Evolutionary conservation across 176 grass and related monocot species (phyloP).

Genomic region (Carex pumila): DNA sequence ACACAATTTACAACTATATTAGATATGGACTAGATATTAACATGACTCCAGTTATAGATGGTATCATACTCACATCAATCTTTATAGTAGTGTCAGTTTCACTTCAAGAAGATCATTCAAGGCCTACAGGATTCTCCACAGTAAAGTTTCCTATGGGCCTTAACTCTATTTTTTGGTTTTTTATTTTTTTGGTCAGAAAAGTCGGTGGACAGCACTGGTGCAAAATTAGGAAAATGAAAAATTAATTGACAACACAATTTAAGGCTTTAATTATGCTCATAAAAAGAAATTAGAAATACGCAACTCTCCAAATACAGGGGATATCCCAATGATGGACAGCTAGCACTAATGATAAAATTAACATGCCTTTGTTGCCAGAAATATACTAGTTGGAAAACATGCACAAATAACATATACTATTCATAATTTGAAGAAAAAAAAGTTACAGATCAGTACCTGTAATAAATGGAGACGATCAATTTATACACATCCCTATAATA

Average conservation of each 20-base stretch:
- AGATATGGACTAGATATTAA: too few species aligned
- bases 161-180: too few species aligned
- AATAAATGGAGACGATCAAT: neutral
- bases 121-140: too few species aligned
- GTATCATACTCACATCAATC: too few species aligned
- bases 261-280: neutral
- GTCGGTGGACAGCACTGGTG: too few species aligned
- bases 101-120: neutral
- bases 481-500: neutral
- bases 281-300: neutral
- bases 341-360: neutral
- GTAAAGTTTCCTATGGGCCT: too few species aligned
- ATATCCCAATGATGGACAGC: neutral
- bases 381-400: neutral
- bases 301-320: too few species aligned
- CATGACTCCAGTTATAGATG: too few species aligned
- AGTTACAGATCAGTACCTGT: neutral
- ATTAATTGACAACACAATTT: too few species aligned
- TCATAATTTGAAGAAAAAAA: neutral
- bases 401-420: neutral
- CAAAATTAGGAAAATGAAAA: too few species aligned
- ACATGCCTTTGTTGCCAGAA: neutral
- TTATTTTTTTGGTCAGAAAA: too few species aligned
- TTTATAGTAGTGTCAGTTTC: neutral
- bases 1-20: too few species aligned